phyloP scores from a whole-genome alignment of 768 basidiomycete genomes.

The Crucibulum laeve region DNA sequence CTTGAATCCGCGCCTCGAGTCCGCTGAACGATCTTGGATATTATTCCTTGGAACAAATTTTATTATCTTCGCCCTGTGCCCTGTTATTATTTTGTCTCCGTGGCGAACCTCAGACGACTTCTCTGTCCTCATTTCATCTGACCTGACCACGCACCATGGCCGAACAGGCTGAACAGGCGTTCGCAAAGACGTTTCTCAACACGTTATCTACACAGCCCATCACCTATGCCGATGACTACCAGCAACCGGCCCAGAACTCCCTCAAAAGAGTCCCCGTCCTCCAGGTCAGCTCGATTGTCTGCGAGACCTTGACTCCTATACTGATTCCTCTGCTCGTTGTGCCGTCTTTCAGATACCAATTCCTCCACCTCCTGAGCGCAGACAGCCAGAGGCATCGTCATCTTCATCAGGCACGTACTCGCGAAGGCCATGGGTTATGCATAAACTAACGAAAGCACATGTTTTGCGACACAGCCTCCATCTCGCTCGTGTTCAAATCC shows the following conservation, averaged over 20 bases:
- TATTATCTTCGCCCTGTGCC: neutral
- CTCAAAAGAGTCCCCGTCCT: constrained; percentile 69
- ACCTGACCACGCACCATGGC: constrained; percentile 24
- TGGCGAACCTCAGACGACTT: too few species aligned
- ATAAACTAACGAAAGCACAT: neutral
- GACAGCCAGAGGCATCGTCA: constrained; percentile 25
- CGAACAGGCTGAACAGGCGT: constrained; percentile 59
- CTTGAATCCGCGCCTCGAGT: neutral
- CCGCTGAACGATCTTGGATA: neutral
- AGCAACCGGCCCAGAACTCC: constrained; percentile 61
- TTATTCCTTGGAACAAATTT: neutral
- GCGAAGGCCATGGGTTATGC: constrained; percentile 2
- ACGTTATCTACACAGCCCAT: constrained; percentile 66
- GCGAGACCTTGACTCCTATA: neutral
- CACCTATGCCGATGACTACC: constrained; percentile 69
- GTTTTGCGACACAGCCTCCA: constrained; percentile 28
- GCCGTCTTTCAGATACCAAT: constrained; percentile 42
- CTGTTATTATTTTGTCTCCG: neutral
- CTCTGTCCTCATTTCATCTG: neutral
- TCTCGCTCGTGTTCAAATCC: constrained; percentile 85
- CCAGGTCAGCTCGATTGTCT: constrained; percentile 40
- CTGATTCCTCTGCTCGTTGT: neutral
- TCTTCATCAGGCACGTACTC: constrained; percentile 24
- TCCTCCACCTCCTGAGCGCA: constrained; percentile 56
- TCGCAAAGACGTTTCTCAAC: constrained; percentile 62